Conservation (phyloP, 2,329 filamentous ascomycete species). For the Ophiostoma quercus region DNA sequence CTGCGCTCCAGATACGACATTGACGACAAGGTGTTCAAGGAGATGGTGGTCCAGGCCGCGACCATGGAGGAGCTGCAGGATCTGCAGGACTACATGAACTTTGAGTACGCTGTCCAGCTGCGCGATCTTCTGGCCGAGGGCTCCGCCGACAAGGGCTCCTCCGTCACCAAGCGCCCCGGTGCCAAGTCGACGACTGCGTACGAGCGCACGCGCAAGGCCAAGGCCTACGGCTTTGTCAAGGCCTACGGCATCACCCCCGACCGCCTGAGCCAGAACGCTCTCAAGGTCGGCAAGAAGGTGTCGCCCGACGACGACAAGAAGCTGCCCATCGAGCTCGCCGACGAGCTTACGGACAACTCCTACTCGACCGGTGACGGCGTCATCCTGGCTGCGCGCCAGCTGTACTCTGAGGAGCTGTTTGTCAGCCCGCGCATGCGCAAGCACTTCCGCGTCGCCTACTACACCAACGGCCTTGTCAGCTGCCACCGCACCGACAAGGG, state of each 20-base stretch:
- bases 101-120: conserved; percentile 79
- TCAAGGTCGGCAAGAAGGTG: conserved; percentile 70
- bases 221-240: conserved; percentile 74
- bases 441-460: conserved; percentile 76
- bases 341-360: conserved; percentile 65
- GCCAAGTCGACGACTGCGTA: conserved; percentile 68
- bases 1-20: conserved; percentile 57
- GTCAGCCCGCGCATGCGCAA: conserved; percentile 86
- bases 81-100: conserved; percentile 92
- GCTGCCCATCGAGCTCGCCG: conserved; percentile 80
- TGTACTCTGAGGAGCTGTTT: conserved; percentile 87
- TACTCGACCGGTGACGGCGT: conserved; percentile 73
- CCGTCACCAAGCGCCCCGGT: conserved; percentile 68
- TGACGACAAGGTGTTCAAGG: conserved; percentile 57
- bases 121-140: conserved; percentile 57
- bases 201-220: conserved; percentile 76
- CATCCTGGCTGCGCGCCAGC: conserved; percentile 71
- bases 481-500: conserved; percentile 92
- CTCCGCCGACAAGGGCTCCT: conserved; percentile 50
- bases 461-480: conserved; percentile 76
- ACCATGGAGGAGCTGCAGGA: conserved; percentile 96
- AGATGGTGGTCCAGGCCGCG: conserved; percentile 71
- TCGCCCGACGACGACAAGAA: conserved; percentile 79
- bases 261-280: conserved; percentile 78
- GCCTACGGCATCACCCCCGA: conserved; percentile 89